phyloP scores from a whole-genome alignment of 2,329 filamentous ascomycete species.

The Fulvia fulva region DNA sequence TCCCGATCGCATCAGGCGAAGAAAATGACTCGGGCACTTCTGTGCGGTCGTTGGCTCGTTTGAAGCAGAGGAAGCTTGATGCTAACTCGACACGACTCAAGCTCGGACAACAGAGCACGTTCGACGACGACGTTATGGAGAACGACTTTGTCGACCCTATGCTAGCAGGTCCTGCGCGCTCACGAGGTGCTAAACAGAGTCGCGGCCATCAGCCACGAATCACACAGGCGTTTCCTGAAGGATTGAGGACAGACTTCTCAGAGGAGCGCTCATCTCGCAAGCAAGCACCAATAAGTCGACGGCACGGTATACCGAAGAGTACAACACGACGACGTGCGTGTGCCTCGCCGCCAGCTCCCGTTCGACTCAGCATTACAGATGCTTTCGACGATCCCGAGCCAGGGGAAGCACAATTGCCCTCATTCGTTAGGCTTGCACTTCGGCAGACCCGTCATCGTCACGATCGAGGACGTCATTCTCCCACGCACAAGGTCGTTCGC shows the following conservation, averaged over 20 bases:
- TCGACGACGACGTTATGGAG: constrained; percentile 41
- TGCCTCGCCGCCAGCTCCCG: constrained; percentile 16
- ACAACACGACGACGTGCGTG: neutral
- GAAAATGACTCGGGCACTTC: constrained; percentile 19
- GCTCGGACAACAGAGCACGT: constrained; percentile 6
- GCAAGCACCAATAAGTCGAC: neutral
- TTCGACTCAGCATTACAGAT: constrained; percentile 51
- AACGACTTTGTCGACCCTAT: constrained; percentile 44
- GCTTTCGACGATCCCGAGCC: constrained; percentile 32
- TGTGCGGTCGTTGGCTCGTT: neutral
- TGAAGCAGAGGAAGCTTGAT: constrained; percentile 14
- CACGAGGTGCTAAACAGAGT: constrained; percentile 14
- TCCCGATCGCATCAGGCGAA: constrained; percentile 29
- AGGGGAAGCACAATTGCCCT: constrained; percentile 34
- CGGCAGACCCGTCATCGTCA: constrained; percentile 47
- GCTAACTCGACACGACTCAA: constrained; percentile 4
- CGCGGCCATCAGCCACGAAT: constrained; percentile 38
- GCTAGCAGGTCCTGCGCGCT: constrained; percentile 25
- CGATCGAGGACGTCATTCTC: constrained; percentile 50
- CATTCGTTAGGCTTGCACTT: constrained; percentile 54
- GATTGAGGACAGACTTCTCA: constrained; percentile 12
- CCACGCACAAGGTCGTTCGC: constrained; percentile 49
- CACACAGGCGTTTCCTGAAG: constrained; percentile 31
- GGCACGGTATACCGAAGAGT: neutral
- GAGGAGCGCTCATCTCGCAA: constrained; percentile 19